phyloP scores from a whole-genome alignment of 2,329 filamentous ascomycete genomes.

The Fusarium cyanostomum region DNA sequence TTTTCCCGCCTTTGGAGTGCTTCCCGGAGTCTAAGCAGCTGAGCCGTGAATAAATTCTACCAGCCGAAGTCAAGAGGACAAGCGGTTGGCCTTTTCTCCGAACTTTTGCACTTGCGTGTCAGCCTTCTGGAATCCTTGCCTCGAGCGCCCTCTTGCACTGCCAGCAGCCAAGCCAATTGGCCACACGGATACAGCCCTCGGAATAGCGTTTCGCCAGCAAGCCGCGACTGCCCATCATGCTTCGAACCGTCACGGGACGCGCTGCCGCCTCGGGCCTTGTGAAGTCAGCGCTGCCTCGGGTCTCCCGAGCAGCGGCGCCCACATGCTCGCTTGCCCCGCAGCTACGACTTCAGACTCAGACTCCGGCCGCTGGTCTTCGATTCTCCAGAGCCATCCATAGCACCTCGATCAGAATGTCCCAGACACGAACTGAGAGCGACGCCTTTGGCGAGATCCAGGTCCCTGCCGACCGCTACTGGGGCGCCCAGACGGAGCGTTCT shows the following conservation, averaged over 20 bases:
- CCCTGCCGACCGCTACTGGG: slow-evolving; percentile 94
- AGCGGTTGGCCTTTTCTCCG: slow-evolving; percentile 13
- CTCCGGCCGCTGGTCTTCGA: slow-evolving; percentile 25
- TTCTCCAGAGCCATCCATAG: slow-evolving; percentile 52
- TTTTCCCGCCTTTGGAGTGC: slow-evolving; percentile 12
- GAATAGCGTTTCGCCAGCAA: slow-evolving; percentile 29
- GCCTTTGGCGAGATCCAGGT: slow-evolving; percentile 98
- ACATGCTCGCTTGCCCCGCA: slow-evolving; percentile 42
- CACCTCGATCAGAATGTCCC: slow-evolving; percentile 59
- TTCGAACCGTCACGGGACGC: slow-evolving; percentile 42
- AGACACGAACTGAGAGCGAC: slow-evolving; percentile 88
- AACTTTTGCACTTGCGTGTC: slow-evolving; percentile 9
- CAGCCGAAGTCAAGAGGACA: slow-evolving; percentile 24
- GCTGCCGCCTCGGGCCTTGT: slow-evolving; percentile 40
- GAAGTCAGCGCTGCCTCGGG: slow-evolving; percentile 39
- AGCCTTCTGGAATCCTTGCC: slow-evolving; percentile 1
- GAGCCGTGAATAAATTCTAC: slow-evolving; percentile 27
- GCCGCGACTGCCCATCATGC: slow-evolving; percentile 38
- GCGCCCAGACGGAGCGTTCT: slow-evolving; percentile 95
- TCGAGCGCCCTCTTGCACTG: slow-evolving; percentile 2
- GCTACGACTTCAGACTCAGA: slow-evolving; percentile 35
- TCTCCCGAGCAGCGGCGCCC: slow-evolving; percentile 36
- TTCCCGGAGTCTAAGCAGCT: slow-evolving; percentile 10
- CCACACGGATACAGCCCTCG: slow-evolving; percentile 5
- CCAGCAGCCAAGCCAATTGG: slow-evolving; percentile 27